Conservation (phyloP, 1,139 yeast species). For the Yamadazyma mexicana region DNA sequence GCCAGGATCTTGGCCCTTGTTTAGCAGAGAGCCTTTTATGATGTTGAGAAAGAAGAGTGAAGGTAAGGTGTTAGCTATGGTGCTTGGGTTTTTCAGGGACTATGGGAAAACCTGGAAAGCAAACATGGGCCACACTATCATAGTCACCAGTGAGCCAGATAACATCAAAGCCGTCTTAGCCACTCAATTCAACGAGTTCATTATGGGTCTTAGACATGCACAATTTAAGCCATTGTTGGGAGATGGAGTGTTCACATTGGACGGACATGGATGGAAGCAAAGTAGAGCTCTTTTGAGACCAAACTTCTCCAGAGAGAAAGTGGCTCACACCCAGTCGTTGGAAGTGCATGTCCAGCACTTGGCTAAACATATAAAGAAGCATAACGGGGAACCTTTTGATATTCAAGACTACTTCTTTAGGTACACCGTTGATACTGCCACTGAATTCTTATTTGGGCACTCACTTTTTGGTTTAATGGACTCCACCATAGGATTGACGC, state of each 20-base stretch:
- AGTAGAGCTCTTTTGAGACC: slow-evolving; percentile 56
- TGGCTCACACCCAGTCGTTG: slow-evolving; percentile 45
- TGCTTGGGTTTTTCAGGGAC: slow-evolving; percentile 11
- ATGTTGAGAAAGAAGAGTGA: slow-evolving; percentile 14
- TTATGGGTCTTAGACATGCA: slow-evolving; percentile 44
- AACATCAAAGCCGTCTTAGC: slow-evolving; percentile 37
- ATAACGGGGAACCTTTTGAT: slow-evolving; percentile 28
- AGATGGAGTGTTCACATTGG: slow-evolving; percentile 55
- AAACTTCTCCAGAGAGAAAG: slow-evolving; percentile 52
- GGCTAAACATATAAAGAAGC: slow-evolving; percentile 27
- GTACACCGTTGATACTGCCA: slow-evolving; percentile 41
- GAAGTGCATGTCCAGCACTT: slow-evolving; percentile 45
- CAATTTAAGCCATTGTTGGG: slow-evolving; percentile 47
- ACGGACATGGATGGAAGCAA: slow-evolving; percentile 57
- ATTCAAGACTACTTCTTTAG: slow-evolving; percentile 37
- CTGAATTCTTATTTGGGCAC: slow-evolving; percentile 43
- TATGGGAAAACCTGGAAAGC: slow-evolving; percentile 12
- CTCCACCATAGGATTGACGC: slow-evolving; percentile 24
- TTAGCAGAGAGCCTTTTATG: slow-evolving; percentile 17
- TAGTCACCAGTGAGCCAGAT: slow-evolving; percentile 29
- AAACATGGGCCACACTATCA: slow-evolving; percentile 15
- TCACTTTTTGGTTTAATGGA: slow-evolving; percentile 34
- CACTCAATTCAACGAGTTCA: slow-evolving; percentile 48
- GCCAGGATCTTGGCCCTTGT: slow-evolving; percentile 16
- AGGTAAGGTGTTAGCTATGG: slow-evolving; percentile 10